Base-by-base conservation (phyloP, 192 early-diverging fungal genomes). In the Radiomyces spectabilis region DNA sequence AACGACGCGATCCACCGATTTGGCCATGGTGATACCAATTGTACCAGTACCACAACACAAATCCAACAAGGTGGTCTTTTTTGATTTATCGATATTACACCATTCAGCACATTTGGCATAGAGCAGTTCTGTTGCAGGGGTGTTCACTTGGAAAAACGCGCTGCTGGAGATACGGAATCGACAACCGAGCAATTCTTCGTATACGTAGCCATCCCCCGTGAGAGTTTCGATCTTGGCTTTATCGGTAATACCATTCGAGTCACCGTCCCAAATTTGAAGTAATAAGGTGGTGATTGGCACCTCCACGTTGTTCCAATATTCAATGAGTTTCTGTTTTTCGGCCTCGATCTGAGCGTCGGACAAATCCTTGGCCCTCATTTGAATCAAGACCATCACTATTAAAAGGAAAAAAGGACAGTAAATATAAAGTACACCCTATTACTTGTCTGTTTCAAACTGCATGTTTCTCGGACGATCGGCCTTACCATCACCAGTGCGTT, bases 21-120 rank as follows among this genome's bases (percentile, higher is more conserved):
- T 61, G 3, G 87, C 82, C 80, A 91, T 78, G 8, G 78, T 77
- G 37, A 91, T 74, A 21, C 89, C 89, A 53, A 91, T 91, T 10
- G 89, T 91, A 24, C 89, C 89, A 15, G 87, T 91, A 10, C 89
- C 89, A 72, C 89, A 91, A 63, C 89, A 91, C 19, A 91, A 60
- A 64, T 91, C 87, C 21, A 89, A 64, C 10, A 83, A 55, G 16
- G 83, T 68, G 5, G 78, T 55, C 8, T 59, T 59, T 30, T 65
- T 64, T 5, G 22, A 51, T 5, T 52, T 21, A 32, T 59, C 51
- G 33, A 64, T 44, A 27, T 51, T 55, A 33, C 59, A 63, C 58
- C 61, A 67, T 22, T 69, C 64, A 19, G 56, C 50, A 51, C 61
- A 64, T 40, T 63, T 55, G 39, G 64, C 41, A 62, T 89, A 91